A percentile compares a stretch with the other conserved stretches of the same genome.
Conservation (phyloP, 1,139 yeast species). For the Yamadazyma songkhlaensis region DNA sequence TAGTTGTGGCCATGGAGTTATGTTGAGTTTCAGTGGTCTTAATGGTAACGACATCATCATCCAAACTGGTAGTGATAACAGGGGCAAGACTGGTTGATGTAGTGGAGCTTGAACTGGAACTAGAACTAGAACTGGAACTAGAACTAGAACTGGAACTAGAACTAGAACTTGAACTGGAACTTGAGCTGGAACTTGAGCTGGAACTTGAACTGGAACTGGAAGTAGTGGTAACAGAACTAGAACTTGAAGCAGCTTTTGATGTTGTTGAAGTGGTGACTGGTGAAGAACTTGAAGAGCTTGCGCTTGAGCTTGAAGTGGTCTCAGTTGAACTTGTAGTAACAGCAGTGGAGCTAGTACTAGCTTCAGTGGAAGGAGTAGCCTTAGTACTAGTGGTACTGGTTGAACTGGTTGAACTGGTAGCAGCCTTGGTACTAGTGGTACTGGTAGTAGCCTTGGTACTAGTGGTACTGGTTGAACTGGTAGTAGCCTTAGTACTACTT, state of each 20-base stretch:
- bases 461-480: constrained; percentile 7
- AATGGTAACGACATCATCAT: constrained; percentile 1
- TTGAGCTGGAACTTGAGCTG: constrained; percentile 5
- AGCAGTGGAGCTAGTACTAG: constrained; percentile 8
- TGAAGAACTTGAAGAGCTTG: no score
- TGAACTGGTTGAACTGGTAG: constrained; percentile 8
- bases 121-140: constrained; percentile 7
- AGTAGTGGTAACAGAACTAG: no score
- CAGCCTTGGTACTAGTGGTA: constrained; percentile 6
- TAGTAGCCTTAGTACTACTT: constrained; percentile 6
- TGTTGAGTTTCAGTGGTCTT: constrained; percentile 3
- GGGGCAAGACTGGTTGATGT: constrained; percentile 5
- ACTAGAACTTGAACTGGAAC: constrained; percentile 6
- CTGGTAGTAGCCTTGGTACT: constrained; percentile 6
- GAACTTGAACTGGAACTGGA: constrained; percentile 7
- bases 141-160: constrained; percentile 3
- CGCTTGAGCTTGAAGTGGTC: no score
- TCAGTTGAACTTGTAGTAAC: constrained; percentile 4
- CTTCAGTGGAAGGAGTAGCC: constrained; percentile 7
- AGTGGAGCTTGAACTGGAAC: constrained; percentile 5
- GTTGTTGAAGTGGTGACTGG: no score
- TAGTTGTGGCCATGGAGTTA: constrained; percentile 9
- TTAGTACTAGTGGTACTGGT: constrained; percentile 7
- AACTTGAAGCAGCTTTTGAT: no score
- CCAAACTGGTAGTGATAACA: constrained; percentile 6